A percentile compares a stretch with the other conserved stretches of the same genome.
These are phyloP conservation scores for Sordariomycetes sp. DNA, from an alignment of 2,329 filamentous ascomycete genomes.

Conservation along the genomic window DNA sequence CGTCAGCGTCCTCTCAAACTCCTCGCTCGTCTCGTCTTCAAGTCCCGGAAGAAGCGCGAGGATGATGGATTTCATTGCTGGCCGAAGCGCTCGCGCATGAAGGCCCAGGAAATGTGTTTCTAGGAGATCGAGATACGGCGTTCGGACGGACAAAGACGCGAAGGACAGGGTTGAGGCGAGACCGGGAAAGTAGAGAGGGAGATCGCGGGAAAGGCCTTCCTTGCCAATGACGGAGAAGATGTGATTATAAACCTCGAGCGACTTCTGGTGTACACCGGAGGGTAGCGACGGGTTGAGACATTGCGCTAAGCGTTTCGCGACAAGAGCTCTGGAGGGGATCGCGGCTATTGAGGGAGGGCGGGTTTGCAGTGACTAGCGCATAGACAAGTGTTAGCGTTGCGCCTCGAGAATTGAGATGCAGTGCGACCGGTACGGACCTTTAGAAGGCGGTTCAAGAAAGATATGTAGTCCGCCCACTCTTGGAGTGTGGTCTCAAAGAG, in stretches of 20 bases:
- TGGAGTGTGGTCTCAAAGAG: slow-evolving; percentile 88
- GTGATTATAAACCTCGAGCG: slow-evolving; percentile 83
- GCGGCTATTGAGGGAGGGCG: slow-evolving; percentile 58
- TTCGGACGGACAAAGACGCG: slow-evolving; percentile 81
- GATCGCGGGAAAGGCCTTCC: slow-evolving; percentile 67
- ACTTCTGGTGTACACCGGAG: slow-evolving; percentile 94
- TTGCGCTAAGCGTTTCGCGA: slow-evolving; percentile 87
- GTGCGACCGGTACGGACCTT: slow-evolving; percentile 44
- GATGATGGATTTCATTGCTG: slow-evolving; percentile 81
- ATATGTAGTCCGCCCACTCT: slow-evolving; percentile 99
- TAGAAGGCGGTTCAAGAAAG: slow-evolving; percentile 78
- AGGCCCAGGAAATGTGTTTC: slow-evolving; percentile 68
- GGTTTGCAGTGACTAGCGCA: slow-evolving; percentile 65
- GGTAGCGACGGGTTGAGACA: slow-evolving; percentile 88
- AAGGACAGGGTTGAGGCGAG: slow-evolving; percentile 84
- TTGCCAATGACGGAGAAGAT: slow-evolving; percentile 78
- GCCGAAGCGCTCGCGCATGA: slow-evolving; percentile 58
- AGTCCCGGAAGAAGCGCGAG: slow-evolving; percentile 80
- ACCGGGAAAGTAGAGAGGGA: slow-evolving; percentile 81
- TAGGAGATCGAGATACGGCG: slow-evolving; percentile 71
- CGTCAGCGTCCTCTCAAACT: slow-evolving; percentile 78
- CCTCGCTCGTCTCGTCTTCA: slow-evolving; percentile 93
- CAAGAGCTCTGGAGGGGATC: slow-evolving; percentile 68
- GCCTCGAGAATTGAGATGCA: too few relatives aligned
- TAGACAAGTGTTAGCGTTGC: not conserved